A percentile compares a stretch with the other conserved stretches of the same genome.
phyloP scores from a whole-genome alignment of 768 basidiomycete species.

The Serendipita sp. region DNA sequence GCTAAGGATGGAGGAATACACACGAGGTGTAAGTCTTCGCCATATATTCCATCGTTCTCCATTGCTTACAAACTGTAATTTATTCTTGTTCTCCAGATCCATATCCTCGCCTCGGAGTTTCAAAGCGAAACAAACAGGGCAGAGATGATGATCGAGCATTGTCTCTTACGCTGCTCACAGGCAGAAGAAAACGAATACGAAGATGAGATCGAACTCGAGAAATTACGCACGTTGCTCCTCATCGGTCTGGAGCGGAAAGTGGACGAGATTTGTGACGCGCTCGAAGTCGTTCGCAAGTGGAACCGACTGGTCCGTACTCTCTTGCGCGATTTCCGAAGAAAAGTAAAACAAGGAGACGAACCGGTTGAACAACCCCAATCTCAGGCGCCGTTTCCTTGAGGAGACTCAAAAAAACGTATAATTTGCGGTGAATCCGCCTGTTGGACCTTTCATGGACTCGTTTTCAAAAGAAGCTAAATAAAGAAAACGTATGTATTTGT shows the following conservation, averaged over 20 bases:
- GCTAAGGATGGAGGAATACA: slow-evolving; percentile 1
- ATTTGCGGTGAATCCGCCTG: too few species aligned
- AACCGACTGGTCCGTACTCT: neutral
- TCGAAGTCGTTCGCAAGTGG: neutral
- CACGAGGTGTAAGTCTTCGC: neutral
- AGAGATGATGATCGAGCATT: neutral
- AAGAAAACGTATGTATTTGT: too few species aligned
- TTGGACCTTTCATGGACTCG: too few species aligned
- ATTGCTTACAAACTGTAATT: neutral
- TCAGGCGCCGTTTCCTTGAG: neutral
- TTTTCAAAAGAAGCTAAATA: too few species aligned
- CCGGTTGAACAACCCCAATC: neutral
- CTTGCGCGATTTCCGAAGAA: neutral
- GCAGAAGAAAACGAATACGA: neutral
- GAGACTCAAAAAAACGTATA: too few species aligned
- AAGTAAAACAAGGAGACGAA: neutral
- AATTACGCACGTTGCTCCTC: neutral
- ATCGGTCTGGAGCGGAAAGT: neutral
- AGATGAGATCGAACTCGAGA: neutral
- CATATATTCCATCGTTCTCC: neutral
- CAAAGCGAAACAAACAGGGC: neutral
- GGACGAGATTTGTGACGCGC: neutral
- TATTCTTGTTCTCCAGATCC: neutral
- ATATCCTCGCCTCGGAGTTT: neutral
- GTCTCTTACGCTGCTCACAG: slow-evolving; percentile 3